phyloP scores from a whole-genome alignment of 192 early-diverging fungal species.

The Diversispora eburnea region DNA sequence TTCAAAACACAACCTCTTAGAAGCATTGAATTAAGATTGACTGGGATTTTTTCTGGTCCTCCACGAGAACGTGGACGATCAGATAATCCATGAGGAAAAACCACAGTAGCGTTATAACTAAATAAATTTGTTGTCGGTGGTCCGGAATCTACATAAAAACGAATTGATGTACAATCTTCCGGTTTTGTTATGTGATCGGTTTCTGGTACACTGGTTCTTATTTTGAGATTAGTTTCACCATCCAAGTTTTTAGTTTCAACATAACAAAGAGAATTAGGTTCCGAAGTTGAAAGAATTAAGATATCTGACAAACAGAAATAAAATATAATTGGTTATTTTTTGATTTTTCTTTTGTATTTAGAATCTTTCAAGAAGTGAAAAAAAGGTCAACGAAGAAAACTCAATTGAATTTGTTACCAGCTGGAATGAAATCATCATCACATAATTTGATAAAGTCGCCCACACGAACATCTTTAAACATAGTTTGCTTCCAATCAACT shows the following conservation, averaged over 20 bases:
- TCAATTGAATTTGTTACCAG: conserved; percentile 47
- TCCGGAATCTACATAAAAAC: conserved; percentile 56
- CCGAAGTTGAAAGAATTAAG: conserved; percentile 59
- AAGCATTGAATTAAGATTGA: conserved; percentile 63
- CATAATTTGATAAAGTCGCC: conserved; percentile 85
- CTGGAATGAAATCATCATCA: conserved; percentile 81
- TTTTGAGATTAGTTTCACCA: conserved; percentile 79
- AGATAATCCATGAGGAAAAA: conserved; percentile 22
- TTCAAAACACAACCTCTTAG: conserved; percentile 68
- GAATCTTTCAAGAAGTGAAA: neutral
- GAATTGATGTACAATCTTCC: conserved; percentile 46
- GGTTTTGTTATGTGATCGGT: conserved; percentile 48
- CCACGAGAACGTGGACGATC: conserved; percentile 8
- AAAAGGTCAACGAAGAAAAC: neutral
- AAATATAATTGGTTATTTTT: neutral
- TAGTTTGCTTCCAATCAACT: conserved; percentile 52
- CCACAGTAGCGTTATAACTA: conserved; percentile 60
- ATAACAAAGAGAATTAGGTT: conserved; percentile 64
- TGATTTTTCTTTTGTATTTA: neutral
- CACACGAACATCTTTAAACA: conserved; percentile 70
- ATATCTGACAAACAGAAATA: conserved; percentile 45
- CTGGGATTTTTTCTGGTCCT: conserved; percentile 37
- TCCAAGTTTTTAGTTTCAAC: conserved; percentile 78
- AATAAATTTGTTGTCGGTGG: conserved; percentile 58
- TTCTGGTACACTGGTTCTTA: conserved; percentile 54